phyloP scores from a whole-genome alignment of 306 rosid species.

The Glycyrrhiza uralensis region DNA sequence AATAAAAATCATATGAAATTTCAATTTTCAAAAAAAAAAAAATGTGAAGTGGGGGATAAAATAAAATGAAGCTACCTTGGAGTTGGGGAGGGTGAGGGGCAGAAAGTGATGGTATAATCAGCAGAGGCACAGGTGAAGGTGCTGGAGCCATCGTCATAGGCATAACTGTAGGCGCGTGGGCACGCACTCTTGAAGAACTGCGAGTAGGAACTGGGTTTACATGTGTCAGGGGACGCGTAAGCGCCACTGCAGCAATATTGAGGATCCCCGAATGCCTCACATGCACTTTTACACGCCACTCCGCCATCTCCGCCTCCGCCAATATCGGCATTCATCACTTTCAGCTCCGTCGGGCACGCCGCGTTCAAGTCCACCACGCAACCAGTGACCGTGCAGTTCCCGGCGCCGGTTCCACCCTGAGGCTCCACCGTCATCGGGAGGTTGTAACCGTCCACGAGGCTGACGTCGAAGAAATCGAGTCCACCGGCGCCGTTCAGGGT shows the following conservation, averaged over 20 bases:
- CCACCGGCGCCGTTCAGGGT: slow-evolving; percentile 68
- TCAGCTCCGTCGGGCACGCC: slow-evolving; percentile 68
- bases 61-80: slow-evolving; percentile 43
- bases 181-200: slow-evolving; percentile 67
- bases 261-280: slow-evolving; percentile 81
- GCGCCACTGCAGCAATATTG: slow-evolving; percentile 83
- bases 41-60: background rate
- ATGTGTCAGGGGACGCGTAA: slow-evolving; percentile 56
- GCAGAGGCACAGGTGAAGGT: slow-evolving; percentile 85
- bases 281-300: slow-evolving; percentile 92
- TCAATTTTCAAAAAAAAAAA: background rate
- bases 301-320: slow-evolving; percentile 31
- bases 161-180: slow-evolving; percentile 85
- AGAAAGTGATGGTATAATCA: slow-evolving; percentile 65
- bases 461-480: slow-evolving; percentile 83
- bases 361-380: slow-evolving; percentile 63
- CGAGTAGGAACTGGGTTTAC: slow-evolving; percentile 74
- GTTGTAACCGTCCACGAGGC: slow-evolving; percentile 90
- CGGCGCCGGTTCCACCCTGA: slow-evolving; percentile 44
- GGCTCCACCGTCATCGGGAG: slow-evolving; percentile 64
- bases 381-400: slow-evolving; percentile 70
- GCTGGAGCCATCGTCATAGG: slow-evolving; percentile 83
- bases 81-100: slow-evolving; percentile 49
- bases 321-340: slow-evolving; percentile 15
- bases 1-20: background rate